phyloP scores from a whole-genome alignment of 2,329 filamentous ascomycete genomes.

The Aspergillus aculeatinus region DNA sequence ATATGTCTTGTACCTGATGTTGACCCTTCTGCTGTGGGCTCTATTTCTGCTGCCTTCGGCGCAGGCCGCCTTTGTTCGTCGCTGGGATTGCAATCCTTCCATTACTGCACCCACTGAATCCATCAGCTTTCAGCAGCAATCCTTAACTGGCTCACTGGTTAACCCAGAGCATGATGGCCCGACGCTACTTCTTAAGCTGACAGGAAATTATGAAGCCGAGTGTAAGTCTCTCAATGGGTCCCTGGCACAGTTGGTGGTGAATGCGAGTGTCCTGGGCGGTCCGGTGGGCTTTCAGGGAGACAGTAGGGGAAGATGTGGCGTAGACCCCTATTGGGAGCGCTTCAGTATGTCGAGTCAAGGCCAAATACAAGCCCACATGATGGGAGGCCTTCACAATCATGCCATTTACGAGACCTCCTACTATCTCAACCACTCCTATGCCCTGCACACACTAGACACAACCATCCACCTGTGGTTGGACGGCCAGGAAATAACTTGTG shows the following conservation, averaged over 20 bases:
- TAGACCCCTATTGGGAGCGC: neutral
- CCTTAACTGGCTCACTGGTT: neutral
- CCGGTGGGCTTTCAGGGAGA: neutral
- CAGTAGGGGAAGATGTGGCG: neutral
- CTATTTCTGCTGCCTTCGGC: neutral
- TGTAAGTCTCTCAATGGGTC: neutral
- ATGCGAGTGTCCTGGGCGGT: neutral
- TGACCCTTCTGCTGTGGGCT: neutral
- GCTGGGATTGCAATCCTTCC: neutral
- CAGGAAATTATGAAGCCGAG: neutral
- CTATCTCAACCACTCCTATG: slow-evolving; percentile 3
- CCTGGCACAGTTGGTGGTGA: neutral
- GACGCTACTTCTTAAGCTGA: neutral
- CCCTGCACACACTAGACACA: slow-evolving; percentile 10
- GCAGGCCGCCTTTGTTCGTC: slow-evolving; percentile 3
- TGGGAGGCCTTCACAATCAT: neutral
- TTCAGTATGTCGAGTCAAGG: neutral
- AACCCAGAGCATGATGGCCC: neutral
- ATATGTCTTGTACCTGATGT: neutral
- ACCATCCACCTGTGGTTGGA: slow-evolving; percentile 10
- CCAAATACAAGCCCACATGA: neutral
- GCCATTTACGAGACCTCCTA: slow-evolving; percentile 9
- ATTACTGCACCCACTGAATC: neutral
- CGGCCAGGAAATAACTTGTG: slow-evolving; percentile 6
- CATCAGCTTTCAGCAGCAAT: neutral